Evolutionary conservation across 306 rosid genomes (phyloP).

Genomic region (barrel medic (Medicago truncatula)): DNA sequence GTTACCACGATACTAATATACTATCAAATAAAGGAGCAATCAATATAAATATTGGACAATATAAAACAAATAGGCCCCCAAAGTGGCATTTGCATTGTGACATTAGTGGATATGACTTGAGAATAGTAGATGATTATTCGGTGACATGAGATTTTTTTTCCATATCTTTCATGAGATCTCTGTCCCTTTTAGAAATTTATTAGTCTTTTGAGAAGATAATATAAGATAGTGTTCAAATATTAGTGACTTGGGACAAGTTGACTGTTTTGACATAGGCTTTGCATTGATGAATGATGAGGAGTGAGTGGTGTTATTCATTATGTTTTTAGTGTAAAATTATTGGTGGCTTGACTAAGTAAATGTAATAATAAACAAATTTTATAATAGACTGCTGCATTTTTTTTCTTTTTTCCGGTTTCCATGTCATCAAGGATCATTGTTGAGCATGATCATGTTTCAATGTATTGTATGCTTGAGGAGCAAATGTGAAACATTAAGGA

Average conservation of each 20-base stretch:
- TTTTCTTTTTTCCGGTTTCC: neutral
- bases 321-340: neutral
- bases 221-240: neutral
- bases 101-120: neutral
- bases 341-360: neutral
- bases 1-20: neutral
- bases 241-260: neutral
- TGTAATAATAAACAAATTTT: neutral
- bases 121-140: neutral
- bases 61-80: neutral
- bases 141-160: neutral
- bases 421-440: too few relatives aligned
- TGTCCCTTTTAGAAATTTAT: neutral
- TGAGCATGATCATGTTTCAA: too few relatives aligned
- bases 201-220: neutral
- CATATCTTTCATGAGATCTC: neutral
- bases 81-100: neutral
- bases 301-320: neutral
- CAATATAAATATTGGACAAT: neutral
- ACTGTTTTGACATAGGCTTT: neutral
- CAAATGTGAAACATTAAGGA: too few relatives aligned
- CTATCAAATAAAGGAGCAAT: neutral
- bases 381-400: neutral
- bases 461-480: too few relatives aligned
- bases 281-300: neutral